Base-by-base conservation (phyloP, 352 stramenopile species). In the Phytophthora melonis region DNA sequence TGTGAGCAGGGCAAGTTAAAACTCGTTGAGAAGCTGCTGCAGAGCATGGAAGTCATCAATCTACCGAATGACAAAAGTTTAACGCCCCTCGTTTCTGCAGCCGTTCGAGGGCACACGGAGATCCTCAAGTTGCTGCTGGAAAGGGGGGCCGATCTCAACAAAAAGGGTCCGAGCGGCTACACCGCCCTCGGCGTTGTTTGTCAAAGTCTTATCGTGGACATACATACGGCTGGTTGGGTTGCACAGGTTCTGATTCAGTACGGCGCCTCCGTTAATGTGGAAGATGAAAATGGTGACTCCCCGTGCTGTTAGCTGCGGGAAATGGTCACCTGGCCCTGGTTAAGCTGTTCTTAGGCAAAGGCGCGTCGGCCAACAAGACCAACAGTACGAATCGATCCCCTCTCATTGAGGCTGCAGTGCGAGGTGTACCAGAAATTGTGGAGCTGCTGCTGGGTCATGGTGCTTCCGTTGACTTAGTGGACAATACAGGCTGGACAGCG, bases 31-130 rank as follows among this genome's bases (percentile, higher is more conserved):
- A 16, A 9, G 27, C 49, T 56, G 34, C 58, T 66, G 14, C 9
- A 66, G 47, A 66, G n/a, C 14, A 65, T 13, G 2, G 58, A 65
- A 16, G 58, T n/a, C 3, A 45, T 65, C 30, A 23, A 65, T 13
- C 19, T 65, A 5, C 14, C 45, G 5, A 16, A 56, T 56, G 14
- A 14, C 9, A 21, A 45, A 21, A 21, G 45, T 16, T 10, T 27
- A 16, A 65, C 58, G 18, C 58, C 58, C 18, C 43, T 65, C 0
- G 19, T 56, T 1, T 32, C 21, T 55, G 58, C 58, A 7, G 21
- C 25, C 8, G 11, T n/a, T 6, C 43, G 18, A 50, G 43, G 43
- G 7, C 43, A 50, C 11, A 50, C 16, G 7, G 16, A 50, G 4
- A 21, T 50, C 9, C 8, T 21, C 5, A 50, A 50, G 6, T 21